Conservation (phyloP, 345 rosid genomes). For the Ailanthus altissimus region DNA sequence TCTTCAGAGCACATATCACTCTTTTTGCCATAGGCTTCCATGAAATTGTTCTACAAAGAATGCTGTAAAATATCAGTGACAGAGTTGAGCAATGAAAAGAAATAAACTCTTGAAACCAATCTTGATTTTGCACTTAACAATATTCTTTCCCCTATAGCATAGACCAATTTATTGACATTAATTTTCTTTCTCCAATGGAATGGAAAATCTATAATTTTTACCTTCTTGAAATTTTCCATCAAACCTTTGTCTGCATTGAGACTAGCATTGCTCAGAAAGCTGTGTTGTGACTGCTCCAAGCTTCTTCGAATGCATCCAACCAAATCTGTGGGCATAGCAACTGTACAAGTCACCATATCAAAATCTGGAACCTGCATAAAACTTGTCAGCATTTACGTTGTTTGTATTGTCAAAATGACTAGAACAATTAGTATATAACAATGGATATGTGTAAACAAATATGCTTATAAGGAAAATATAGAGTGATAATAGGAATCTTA, state of each 20-base stretch:
- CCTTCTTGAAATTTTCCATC: conserved; percentile 19
- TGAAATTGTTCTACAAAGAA: conserved; percentile 19
- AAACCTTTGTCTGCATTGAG: background rate
- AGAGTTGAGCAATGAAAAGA: background rate
- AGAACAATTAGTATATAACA: background rate
- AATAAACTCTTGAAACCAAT: background rate
- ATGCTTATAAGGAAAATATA: background rate
- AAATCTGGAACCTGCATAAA: conserved; percentile 40
- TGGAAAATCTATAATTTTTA: background rate
- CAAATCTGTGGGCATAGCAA: conserved; percentile 32
- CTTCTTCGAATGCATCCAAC: conserved; percentile 35
- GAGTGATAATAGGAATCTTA: conserved; percentile 6
- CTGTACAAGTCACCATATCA: conserved; percentile 29
- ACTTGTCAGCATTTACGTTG: conserved; percentile 1
- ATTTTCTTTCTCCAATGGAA: background rate
- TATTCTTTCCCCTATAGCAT: background rate
- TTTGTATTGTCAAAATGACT: background rate
- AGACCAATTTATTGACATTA: too few relatives aligned
- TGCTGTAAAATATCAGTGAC: conserved; percentile 3
- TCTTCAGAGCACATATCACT: conserved; percentile 14
- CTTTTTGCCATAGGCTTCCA: background rate
- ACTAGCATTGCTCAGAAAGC: conserved; percentile 18
- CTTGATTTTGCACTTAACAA: background rate
- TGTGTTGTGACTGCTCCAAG: conserved; percentile 26
- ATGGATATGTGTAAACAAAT: background rate